phyloP scores from a whole-genome alignment of 129 eudicot genomes.

The Pulicaria dysenterica region DNA sequence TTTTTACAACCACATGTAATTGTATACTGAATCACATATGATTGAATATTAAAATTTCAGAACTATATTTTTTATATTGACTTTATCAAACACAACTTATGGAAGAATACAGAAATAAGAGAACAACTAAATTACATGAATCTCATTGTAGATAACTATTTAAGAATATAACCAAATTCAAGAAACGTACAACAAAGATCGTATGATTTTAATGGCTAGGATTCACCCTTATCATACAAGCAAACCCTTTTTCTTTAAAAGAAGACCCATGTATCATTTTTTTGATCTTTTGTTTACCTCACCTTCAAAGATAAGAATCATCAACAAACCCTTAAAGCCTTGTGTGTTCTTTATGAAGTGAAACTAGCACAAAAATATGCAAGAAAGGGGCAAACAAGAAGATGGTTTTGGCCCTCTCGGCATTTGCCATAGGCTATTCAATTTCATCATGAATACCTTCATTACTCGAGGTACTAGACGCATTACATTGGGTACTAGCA shows the following conservation, averaged over 20 bases:
- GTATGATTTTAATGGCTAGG: conserved; percentile 19
- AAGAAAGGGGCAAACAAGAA: conserved; percentile 23
- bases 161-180: conserved; percentile 42
- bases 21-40: too few relatives aligned
- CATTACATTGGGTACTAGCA: conserved; percentile 11
- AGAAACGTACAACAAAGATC: conserved; percentile 29
- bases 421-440: conserved; percentile 41
- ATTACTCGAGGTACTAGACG: conserved; percentile 22
- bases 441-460: conserved; percentile 38
- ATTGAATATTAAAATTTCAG: too few relatives aligned
- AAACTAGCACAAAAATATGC: conserved; percentile 23
- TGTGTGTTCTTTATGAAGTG: conserved; percentile 14
- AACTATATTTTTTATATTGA: too few relatives aligned
- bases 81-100: too few relatives aligned
- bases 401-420: conserved; percentile 38
- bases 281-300: conserved; percentile 21
- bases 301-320: conserved; percentile 39
- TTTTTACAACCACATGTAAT: too few relatives aligned
- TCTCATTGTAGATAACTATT: conserved; percentile 21
- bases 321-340: conserved; percentile 32
- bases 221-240: conserved; percentile 37
- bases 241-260: conserved; percentile 34
- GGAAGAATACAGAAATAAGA: too few relatives aligned
- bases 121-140: background rate
- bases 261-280: conserved; percentile 25